A percentile compares a stretch with the other conserved stretches of the same genome.
Evolutionary conservation across 164 flowering plant genomes (phyloP).

Genomic region (Warburgia ugandensis): DNA sequence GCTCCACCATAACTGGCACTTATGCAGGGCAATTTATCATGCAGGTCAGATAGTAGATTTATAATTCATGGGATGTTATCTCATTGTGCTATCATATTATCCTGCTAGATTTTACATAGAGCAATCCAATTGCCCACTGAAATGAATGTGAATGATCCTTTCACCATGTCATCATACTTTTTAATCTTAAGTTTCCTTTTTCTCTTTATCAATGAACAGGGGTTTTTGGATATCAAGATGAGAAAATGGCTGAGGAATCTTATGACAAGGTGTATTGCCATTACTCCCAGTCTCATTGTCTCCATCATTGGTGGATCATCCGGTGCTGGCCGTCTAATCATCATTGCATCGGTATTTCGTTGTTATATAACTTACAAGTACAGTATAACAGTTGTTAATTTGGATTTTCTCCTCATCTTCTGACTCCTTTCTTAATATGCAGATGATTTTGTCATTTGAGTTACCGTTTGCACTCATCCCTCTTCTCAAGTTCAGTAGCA

Average conservation of each 20-base stretch:
- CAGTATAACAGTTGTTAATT: not conserved
- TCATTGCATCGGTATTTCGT: constrained; percentile 63
- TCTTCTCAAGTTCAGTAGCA: constrained; percentile 90
- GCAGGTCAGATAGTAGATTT: too few relatives aligned
- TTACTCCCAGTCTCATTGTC: constrained; percentile 66
- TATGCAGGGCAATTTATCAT: too few relatives aligned
- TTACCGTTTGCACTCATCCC: constrained; percentile 94
- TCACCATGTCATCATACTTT: not conserved
- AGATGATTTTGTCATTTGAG: constrained; percentile 95
- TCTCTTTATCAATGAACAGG: constrained; percentile 24
- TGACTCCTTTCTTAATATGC: constrained; percentile 16
- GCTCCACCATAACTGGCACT: too few relatives aligned
- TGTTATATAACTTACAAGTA: not conserved
- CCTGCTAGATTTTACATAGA: too few relatives aligned
- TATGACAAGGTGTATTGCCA: constrained; percentile 64
- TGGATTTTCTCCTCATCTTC: not conserved
- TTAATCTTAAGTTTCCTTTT: not conserved
- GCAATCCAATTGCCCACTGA: too few relatives aligned
- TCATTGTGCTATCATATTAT: too few relatives aligned
- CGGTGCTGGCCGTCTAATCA: constrained; percentile 70
- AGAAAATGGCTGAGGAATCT: constrained; percentile 61
- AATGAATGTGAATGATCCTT: too few relatives aligned
- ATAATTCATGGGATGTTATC: too few relatives aligned
- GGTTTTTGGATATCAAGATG: constrained; percentile 76
- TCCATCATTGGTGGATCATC: constrained; percentile 65